These are phyloP conservation scores for Raphidocelis subcapitata DNA, from an alignment of 139 green algal species.

Conservation along the genomic window DNA sequence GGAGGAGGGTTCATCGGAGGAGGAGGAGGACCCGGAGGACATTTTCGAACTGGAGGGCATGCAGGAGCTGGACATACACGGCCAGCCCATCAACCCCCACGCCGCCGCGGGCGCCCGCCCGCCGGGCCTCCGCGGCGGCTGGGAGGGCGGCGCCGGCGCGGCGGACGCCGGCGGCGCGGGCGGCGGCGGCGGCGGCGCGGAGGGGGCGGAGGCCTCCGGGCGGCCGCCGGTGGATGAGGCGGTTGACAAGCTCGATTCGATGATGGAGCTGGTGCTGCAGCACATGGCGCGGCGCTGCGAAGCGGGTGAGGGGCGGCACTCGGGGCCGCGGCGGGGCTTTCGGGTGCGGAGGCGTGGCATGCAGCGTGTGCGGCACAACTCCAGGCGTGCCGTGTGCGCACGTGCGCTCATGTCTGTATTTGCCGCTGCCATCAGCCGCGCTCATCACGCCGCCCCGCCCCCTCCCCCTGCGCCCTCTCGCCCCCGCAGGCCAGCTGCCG, in stretches of 20 bases:
- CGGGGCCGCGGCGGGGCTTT: too few species aligned
- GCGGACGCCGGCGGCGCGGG: too few species aligned
- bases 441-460: not conserved
- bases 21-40: slow-evolving; percentile 61
- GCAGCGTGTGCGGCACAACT: too few species aligned
- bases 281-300: slow-evolving; percentile 56
- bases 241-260: slow-evolving; percentile 86
- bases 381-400: too few species aligned
- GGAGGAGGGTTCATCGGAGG: slow-evolving; percentile 44
- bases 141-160: too few species aligned
- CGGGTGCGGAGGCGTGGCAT: too few species aligned
- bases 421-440: not conserved
- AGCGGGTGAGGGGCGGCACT: slow-evolving; percentile 29
- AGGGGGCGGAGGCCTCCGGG: too few species aligned
- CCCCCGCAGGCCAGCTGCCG: slow-evolving; percentile 21
- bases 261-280: slow-evolving; percentile 85
- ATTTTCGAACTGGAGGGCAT: slow-evolving; percentile 86
- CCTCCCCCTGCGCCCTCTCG: not conserved
- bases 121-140: too few species aligned
- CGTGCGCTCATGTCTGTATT: not conserved
- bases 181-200: too few species aligned
- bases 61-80: slow-evolving; percentile 64
- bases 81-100: not conserved
- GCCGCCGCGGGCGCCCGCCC: not conserved
- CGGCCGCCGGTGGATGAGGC: slow-evolving; percentile 47